Evolutionary conservation across 140 eudicot genomes (phyloP).

Genomic region (Ambrosia hybrid): DNA sequence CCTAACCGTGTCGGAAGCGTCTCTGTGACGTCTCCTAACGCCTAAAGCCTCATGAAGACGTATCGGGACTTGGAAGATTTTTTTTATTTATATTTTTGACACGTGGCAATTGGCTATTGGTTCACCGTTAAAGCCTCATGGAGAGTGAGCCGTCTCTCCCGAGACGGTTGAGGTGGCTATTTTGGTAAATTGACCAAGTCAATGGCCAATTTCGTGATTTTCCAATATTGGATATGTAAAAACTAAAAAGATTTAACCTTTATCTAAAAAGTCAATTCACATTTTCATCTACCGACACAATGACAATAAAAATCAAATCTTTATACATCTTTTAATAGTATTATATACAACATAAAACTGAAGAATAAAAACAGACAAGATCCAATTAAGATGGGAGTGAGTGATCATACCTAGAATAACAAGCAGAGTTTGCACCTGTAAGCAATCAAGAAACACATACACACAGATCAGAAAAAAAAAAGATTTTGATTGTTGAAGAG

Average conservation of each 20-base stretch:
- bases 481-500: neutral
- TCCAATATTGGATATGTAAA: neutral
- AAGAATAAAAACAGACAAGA: constrained; percentile 25
- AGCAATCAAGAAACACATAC: constrained; percentile 16
- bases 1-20: too few species aligned
- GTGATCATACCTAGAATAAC: constrained; percentile 48
- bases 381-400: constrained; percentile 14
- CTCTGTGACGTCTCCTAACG: too few species aligned
- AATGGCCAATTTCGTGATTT: too few species aligned
- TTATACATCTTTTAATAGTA: neutral
- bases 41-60: too few species aligned
- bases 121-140: too few species aligned
- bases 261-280: neutral
- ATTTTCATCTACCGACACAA: neutral
- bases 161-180: too few species aligned
- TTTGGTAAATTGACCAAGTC: too few species aligned
- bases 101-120: too few species aligned
- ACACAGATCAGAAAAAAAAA: neutral
- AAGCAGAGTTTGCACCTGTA: constrained; percentile 58
- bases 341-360: neutral
- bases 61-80: too few species aligned
- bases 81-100: too few species aligned
- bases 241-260: constrained; percentile 12
- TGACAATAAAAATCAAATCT: constrained; percentile 18
- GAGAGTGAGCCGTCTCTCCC: too few species aligned